Evolutionary conservation across 202 grass and related monocot species (phyloP), one percentile per base, ranked within the genome.

Genomic region (Schoenoplectus tabernaemontani): DNA sequence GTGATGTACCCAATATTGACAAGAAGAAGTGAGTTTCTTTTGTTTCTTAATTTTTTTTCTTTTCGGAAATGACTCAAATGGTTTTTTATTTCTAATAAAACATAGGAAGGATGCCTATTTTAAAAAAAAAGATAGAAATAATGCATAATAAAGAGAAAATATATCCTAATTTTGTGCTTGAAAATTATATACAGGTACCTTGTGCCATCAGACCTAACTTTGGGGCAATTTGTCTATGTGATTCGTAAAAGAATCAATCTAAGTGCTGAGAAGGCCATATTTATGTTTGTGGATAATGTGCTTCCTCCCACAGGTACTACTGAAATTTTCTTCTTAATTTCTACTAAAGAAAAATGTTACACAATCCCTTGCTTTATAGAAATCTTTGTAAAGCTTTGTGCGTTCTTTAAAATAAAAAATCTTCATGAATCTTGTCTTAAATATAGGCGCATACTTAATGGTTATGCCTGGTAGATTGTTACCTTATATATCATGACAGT

Each of bases 161-260:
- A 5, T 63, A 50, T 69, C 17, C 48, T 53, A 32, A 56, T 41
- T 26, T 56, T 44, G 37, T 85, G 44, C 59, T 77, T n/a, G 43
- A 34, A 32, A 75, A 20, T 9, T 75, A 53, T 75, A 56, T 81
- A 47, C 65, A 85, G 83, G 39, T 85, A 51, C 58, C 48, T 85
- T 50, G 83, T 85, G 23, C 83, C 83, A 0, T 80, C 83, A 51
- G 83, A 85, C 56, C 22, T 85, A 71, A 85, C 83, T 7, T 54
- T 85, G 19, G 83, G 83, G 36, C 83, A 85, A 60, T 81, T 85
- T 73, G 83, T 80, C 10, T 80, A 85, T 64, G 83, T 85, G 6
- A 81, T 85, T 74, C 83, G 83, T 12, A 85, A 85, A 42, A 81
- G 83, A 85, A 85, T 85, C 9, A 80, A 85, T 81, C 77, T 85